Conservation (phyloP, 352 stramenopile species). For the Pythium sukuiense region DNA sequence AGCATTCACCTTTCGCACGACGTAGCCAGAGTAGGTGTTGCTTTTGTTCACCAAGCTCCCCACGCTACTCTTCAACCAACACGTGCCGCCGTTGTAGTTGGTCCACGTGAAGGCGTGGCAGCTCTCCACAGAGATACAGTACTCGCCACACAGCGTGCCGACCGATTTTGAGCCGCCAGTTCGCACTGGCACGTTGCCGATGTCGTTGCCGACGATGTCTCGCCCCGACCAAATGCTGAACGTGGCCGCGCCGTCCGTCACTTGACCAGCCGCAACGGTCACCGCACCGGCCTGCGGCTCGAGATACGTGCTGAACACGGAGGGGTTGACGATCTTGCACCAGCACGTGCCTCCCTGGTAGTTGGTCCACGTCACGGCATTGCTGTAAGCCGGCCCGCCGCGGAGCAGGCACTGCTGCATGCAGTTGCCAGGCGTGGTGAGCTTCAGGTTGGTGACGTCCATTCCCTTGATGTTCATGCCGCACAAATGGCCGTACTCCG, state of each 20-base stretch:
- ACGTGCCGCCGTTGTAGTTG: constrained; percentile 48
- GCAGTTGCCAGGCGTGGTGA: too few species aligned
- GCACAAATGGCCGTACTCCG: too few species aligned
- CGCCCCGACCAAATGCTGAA: not conserved
- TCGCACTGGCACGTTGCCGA: not conserved
- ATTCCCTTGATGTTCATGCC: too few species aligned
- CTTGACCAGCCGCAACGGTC: not conserved
- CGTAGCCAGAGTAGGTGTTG: too few species aligned
- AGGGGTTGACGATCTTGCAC: not conserved
- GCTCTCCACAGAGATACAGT: not conserved
- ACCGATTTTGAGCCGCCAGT: not conserved
- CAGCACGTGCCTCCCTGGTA: not conserved
- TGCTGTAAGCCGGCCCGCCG: not conserved
- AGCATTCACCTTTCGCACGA: too few species aligned
- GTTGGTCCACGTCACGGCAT: not conserved
- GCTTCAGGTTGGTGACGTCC: too few species aligned
- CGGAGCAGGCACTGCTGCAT: too few species aligned
- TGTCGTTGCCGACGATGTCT: not conserved
- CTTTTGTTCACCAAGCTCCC: constrained; percentile 29
- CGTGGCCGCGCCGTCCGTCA: not conserved
- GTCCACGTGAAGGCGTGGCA: constrained; percentile 35
- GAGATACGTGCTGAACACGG: not conserved
- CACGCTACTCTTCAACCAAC: constrained; percentile 47
- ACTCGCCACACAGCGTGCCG: not conserved
- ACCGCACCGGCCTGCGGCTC: not conserved